Base-by-base conservation (phyloP, 805 yeast genomes). In the Saccharomycopsis sp. region DNA sequence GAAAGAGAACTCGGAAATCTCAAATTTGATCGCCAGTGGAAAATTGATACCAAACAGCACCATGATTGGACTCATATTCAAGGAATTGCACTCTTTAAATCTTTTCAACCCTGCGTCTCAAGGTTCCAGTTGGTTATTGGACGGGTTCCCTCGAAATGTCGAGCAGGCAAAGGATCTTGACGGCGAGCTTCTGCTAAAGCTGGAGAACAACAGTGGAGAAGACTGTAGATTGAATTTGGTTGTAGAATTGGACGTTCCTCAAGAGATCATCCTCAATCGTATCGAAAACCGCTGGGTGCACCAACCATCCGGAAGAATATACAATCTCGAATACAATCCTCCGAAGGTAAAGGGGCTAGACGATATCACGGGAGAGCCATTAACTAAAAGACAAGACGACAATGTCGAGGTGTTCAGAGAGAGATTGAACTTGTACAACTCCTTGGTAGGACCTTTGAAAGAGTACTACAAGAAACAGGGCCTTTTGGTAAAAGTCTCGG, bases 211-310 rank as follows among this genome's bases (percentile, higher is more conserved):
- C 18, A 12, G 37, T 29, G 37, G 37, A 29, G 37, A 7, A 29
- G 37, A 29, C 12, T 29, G 37, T 20, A 41, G 46, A 1, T 67
- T 91, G 57, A 90, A 89, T 65, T 67, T 87, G 61, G 96, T 91
- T n/a, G 87, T 92, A 2, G 94, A 90, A 67, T 72, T 91, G 51
- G 84, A 85, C 59, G 97, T 92, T 4, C 96, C 96, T n/a, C 86
- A 86, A 56, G 76, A 76, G n/a, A 88, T 87, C 3, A 91, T 91
- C 24, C 70, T 91, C 24, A 85, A 85, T 40, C 77, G 98, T 67
- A 89, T 92, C 20, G 87, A 86, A 64, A 87, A 89, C 61, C 73
- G 97, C 64, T 90, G 89, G 85, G 86, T 91, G 47, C 97, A 91
- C 70, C 68, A 78, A 14, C 82, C 88, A 0, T 87, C 96, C 55